phyloP scores from a whole-genome alignment of 129 eudicot genomes.

The Silybum marianum region DNA sequence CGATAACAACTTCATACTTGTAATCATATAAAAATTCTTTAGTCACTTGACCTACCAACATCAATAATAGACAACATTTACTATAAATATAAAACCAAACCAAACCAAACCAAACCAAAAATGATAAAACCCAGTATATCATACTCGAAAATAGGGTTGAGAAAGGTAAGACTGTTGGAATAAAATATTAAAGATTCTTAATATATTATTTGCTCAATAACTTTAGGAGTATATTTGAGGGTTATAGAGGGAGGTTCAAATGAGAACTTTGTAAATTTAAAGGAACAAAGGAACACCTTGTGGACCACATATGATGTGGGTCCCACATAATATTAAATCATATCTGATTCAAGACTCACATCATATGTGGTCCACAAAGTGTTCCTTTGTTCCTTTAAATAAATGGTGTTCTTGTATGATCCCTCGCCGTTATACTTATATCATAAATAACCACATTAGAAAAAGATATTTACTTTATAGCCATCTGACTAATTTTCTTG shows the following conservation, averaged over 20 bases:
- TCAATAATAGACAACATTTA: not conserved
- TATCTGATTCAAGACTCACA: too few species aligned
- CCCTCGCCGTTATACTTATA: not conserved
- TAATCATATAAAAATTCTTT: not conserved
- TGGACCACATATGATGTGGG: too few species aligned
- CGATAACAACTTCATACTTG: not conserved
- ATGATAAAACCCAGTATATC: not conserved
- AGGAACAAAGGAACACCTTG: too few species aligned
- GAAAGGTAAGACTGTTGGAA: not conserved
- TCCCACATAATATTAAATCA: too few species aligned
- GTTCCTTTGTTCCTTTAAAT: too few species aligned
- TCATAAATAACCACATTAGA: not conserved
- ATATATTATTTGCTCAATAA: not conserved
- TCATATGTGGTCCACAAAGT: too few species aligned
- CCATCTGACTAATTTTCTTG: not conserved
- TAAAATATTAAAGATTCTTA: not conserved
- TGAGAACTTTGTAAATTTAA: too few species aligned
- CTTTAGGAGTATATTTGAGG: constrained; percentile 15
- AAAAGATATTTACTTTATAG: not conserved
- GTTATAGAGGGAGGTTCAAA: too few species aligned
- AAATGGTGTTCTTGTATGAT: too few species aligned
- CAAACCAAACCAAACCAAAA: not conserved
- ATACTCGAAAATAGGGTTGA: not conserved
- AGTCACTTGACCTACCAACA: not conserved
- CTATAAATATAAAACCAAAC: not conserved